Conservation (phyloP, 257 asterid species). For the Ajuga chamaepitys region DNA sequence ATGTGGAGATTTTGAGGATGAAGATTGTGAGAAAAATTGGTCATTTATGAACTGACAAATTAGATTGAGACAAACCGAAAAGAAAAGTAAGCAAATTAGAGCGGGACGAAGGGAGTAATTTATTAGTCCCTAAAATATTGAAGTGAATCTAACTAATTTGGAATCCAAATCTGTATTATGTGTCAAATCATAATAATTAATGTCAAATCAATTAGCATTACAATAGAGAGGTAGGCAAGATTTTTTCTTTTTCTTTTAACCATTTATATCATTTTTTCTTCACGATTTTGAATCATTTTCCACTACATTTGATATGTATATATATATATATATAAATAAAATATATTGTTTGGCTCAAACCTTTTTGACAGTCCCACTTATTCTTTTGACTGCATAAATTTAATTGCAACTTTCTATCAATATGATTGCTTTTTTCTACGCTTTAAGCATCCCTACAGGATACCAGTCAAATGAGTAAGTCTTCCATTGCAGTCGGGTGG, state of each 20-base stretch:
- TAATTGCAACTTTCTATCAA: neutral
- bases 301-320: too few relatives aligned
- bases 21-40: too few relatives aligned
- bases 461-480: too few relatives aligned
- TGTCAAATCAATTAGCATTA: slow-evolving; percentile 4
- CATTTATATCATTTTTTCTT: neutral
- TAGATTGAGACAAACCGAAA: too few relatives aligned
- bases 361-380: slow-evolving; percentile 13
- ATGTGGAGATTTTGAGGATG: too few relatives aligned
- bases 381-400: neutral
- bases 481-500: too few relatives aligned
- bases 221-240: slow-evolving; percentile 9
- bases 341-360: slow-evolving; percentile 16
- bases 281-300: neutral
- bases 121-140: too few relatives aligned
- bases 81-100: too few relatives aligned
- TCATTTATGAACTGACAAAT: too few relatives aligned
- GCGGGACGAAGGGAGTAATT: neutral
- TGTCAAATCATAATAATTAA: slow-evolving; percentile 4
- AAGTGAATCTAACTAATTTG: neutral
- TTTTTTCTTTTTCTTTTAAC: neutral
- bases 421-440: too few relatives aligned
- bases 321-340: too few relatives aligned
- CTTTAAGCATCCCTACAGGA: too few relatives aligned
- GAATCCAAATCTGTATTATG: neutral